Conservation (phyloP, 2,329 filamentous ascomycete genomes). For the Colletotrichum echinochloae region DNA sequence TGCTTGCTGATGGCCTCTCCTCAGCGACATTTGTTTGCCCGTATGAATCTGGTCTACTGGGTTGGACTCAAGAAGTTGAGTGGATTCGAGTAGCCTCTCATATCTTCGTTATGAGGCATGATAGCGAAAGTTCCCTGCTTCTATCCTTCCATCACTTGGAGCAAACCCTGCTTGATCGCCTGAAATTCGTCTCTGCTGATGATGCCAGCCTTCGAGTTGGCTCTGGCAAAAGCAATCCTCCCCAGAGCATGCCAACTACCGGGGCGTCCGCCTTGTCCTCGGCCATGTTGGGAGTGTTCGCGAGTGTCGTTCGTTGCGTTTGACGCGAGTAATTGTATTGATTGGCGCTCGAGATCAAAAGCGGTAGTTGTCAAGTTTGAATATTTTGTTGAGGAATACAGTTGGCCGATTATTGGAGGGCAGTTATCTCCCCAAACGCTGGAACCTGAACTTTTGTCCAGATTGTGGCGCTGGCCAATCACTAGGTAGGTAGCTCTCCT, state of each 20-base stretch:
- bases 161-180: constrained; percentile 79
- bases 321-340: not conserved
- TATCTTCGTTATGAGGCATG: constrained; percentile 51
- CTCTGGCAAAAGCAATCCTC: too few relatives aligned
- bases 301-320: not conserved
- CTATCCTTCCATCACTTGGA: constrained; percentile 67
- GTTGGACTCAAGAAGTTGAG: not conserved
- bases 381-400: too few relatives aligned
- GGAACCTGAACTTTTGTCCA: too few relatives aligned
- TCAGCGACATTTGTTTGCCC: constrained; percentile 65
- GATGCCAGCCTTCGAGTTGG: constrained; percentile 67
- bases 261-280: constrained; percentile 46
- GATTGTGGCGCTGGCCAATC: too few relatives aligned
- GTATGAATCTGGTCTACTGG: constrained; percentile 57
- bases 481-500: too few relatives aligned
- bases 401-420: too few relatives aligned
- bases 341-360: not conserved
- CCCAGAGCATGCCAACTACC: constrained; percentile 43
- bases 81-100: not conserved
- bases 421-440: too few relatives aligned
- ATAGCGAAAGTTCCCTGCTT: constrained; percentile 62
- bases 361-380: not conserved
- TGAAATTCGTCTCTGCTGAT: constrained; percentile 78
- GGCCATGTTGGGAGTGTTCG: not conserved
- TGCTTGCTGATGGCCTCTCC: constrained; percentile 78